Evolutionary conservation across 805 yeast genomes (phyloP).

Genomic region (Starmerella sp.): DNA sequence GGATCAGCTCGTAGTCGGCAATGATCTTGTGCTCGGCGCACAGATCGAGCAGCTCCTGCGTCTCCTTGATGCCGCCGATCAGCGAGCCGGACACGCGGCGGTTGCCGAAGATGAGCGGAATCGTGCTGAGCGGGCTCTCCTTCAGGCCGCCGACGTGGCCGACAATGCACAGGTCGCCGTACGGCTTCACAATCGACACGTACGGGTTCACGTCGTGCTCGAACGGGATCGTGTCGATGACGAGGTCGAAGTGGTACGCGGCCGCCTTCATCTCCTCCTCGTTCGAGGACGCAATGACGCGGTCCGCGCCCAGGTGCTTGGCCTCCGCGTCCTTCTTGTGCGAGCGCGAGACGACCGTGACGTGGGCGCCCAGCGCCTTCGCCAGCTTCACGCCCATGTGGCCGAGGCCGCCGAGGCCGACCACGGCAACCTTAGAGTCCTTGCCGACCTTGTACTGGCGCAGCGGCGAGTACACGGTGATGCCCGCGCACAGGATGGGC

Average conservation of each 20-base stretch:
- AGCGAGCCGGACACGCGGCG: slow-evolving; percentile 34
- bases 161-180: slow-evolving; percentile 49
- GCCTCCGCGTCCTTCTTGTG: slow-evolving; percentile 43
- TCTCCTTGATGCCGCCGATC: slow-evolving; percentile 54
- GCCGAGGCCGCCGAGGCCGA: slow-evolving; percentile 59
- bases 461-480: slow-evolving; percentile 60
- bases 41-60: slow-evolving; percentile 50
- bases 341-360: slow-evolving; percentile 44
- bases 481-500: slow-evolving; percentile 68
- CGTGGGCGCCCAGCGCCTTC: slow-evolving; percentile 52
- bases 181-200: slow-evolving; percentile 43
- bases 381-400: slow-evolving; percentile 50
- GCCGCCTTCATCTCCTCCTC: slow-evolving; percentile 30
- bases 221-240: slow-evolving; percentile 42
- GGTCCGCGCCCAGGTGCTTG: slow-evolving; percentile 43
- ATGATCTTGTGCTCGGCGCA: slow-evolving; percentile 47
- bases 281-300: slow-evolving; percentile 40
- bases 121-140: slow-evolving; percentile 37
- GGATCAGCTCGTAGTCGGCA: slow-evolving; percentile 54
- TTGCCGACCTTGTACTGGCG: slow-evolving; percentile 37
- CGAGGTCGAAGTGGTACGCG: slow-evolving; percentile 36
- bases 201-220: slow-evolving; percentile 41
- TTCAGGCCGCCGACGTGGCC: slow-evolving; percentile 44
- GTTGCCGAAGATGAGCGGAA: slow-evolving; percentile 38
- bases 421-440: slow-evolving; percentile 45